phyloP scores from a whole-genome alignment of 2,329 filamentous ascomycete species.

The Xylariaceae sp. region DNA sequence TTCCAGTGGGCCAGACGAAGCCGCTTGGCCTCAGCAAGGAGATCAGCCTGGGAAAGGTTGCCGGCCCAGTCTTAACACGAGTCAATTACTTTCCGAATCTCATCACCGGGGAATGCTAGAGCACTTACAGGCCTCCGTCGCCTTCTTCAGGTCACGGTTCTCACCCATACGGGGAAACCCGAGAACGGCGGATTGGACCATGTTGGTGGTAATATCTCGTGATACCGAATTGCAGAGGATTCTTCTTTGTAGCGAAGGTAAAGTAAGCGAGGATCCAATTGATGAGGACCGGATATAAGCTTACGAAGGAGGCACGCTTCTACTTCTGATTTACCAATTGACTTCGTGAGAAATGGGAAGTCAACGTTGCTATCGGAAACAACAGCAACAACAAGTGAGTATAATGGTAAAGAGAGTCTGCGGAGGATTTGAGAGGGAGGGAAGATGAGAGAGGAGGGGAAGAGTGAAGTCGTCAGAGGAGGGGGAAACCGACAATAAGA shows the following conservation, averaged over 20 bases:
- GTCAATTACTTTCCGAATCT: constrained; percentile 18
- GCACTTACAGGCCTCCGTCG: constrained; percentile 80
- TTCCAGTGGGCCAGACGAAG: constrained; percentile 97
- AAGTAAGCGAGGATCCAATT: constrained; percentile 8
- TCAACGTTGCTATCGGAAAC: constrained; percentile 12
- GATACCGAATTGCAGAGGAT: constrained; percentile 21
- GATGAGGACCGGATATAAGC: constrained; percentile 7
- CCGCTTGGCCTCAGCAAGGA: constrained; percentile 92
- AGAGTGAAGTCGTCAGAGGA: constrained; percentile 14
- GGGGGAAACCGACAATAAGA: constrained; percentile 14
- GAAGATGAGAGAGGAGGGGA: constrained; percentile 12
- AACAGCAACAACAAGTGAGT: constrained; percentile 21
- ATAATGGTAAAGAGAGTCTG: constrained; percentile 14
- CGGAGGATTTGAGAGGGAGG: constrained; percentile 10
- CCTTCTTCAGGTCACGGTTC: constrained; percentile 99
- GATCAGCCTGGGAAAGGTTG: constrained; percentile 87
- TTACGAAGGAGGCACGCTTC: constrained; percentile 28
- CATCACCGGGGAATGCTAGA: constrained; percentile 5
- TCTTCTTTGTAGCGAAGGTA: constrained; percentile 21
- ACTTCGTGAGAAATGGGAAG: constrained; percentile 17
- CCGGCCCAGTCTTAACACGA: constrained; percentile 65
- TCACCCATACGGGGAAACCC: constrained; percentile 99
- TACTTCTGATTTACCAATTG: constrained; percentile 25
- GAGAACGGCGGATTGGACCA: constrained; percentile 73
- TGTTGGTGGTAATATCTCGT: constrained; percentile 40